Conservation (phyloP, 805 yeast genomes). For the Clavispora vitiphila region DNA sequence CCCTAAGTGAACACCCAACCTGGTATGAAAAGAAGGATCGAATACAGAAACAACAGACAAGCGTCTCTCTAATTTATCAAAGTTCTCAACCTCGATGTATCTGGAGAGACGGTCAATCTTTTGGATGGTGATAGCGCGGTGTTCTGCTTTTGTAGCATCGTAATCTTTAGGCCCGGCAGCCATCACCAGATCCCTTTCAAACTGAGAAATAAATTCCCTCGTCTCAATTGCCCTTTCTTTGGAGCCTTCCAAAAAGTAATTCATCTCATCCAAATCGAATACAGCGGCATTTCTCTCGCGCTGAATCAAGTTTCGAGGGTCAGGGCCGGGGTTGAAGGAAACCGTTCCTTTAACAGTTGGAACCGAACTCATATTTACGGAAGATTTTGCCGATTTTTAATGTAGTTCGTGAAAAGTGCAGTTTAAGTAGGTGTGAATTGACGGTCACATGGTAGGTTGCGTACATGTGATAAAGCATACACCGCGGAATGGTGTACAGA, state of each 20-base stretch:
- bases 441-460: not conserved
- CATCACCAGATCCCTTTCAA: conserved; percentile 65
- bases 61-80: conserved; percentile 51
- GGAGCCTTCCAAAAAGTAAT: conserved; percentile 54
- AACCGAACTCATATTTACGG: not conserved
- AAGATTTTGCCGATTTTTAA: not conserved
- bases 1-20: conserved; percentile 86
- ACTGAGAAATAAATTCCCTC: conserved; percentile 48
- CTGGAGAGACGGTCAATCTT: conserved; percentile 59
- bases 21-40: conserved; percentile 77
- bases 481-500: not conserved
- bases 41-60: conserved; percentile 54
- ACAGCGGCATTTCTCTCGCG: conserved; percentile 42
- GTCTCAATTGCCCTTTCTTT: conserved; percentile 37
- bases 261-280: conserved; percentile 35
- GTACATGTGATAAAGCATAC: not conserved
- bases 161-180: conserved; percentile 50
- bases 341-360: conserved; percentile 10
- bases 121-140: conserved; percentile 54
- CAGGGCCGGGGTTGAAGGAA: conserved; percentile 20
- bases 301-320: conserved; percentile 31
- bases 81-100: conserved; percentile 50
- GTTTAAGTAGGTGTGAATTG: not conserved
- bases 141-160: conserved; percentile 51
- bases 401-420: not conserved